These are phyloP conservation scores for Nicotiana paniculata DNA, from an alignment of 257 asterid species.

Conservation along the genomic window DNA sequence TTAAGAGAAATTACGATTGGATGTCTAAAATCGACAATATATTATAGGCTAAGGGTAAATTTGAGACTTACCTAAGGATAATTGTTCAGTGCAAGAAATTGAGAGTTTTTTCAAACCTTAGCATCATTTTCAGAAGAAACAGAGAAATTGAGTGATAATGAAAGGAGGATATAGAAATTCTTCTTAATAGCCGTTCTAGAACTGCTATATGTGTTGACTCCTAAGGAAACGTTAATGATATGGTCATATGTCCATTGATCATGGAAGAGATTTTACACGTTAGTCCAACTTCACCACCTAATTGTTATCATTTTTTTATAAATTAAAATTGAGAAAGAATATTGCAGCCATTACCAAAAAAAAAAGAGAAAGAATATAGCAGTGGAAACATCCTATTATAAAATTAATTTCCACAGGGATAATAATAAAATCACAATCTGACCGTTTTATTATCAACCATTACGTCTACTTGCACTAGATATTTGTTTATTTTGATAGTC, in stretches of 20 bases:
- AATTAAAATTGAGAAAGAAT: neutral
- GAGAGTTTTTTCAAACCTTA: neutral
- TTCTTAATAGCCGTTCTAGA: neutral
- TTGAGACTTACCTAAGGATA: neutral
- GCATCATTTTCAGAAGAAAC: neutral
- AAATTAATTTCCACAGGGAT: neutral
- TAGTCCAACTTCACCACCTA: neutral
- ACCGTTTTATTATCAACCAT: neutral
- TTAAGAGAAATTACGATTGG: neutral
- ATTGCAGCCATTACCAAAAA: too few relatives aligned
- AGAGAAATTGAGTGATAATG: neutral
- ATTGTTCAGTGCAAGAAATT: neutral
- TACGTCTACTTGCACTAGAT: neutral
- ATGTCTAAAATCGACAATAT: too few relatives aligned
- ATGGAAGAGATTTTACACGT: neutral
- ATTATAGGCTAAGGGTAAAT: neutral
- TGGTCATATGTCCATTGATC: neutral
- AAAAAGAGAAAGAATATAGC: neutral
- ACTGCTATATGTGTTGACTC: neutral
- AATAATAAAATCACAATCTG: neutral
- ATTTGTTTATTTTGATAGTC: neutral
- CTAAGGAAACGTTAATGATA: neutral
- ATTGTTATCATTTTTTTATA: neutral
- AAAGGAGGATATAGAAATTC: neutral
- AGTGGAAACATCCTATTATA: neutral